phyloP scores from a whole-genome alignment of 208 protist species.

The Phytomonas sp. region DNA sequence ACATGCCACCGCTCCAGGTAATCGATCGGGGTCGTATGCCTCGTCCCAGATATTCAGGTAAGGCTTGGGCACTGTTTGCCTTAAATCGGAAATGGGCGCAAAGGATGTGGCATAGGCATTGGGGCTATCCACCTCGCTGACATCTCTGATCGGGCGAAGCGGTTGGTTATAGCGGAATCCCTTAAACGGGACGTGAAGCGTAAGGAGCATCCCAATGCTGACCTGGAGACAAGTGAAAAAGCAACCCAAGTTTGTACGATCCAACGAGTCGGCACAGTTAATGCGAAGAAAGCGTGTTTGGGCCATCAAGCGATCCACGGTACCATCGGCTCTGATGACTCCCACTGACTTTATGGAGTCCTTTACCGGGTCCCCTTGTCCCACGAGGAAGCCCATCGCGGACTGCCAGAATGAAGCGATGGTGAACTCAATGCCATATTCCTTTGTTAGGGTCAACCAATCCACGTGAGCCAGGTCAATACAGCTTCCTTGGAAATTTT shows the following conservation, averaged over 20 bases:
- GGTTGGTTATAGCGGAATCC: constrained; percentile 39
- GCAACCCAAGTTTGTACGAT: constrained; percentile 91
- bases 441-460: constrained; percentile 70
- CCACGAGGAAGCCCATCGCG: constrained; percentile 45
- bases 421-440: constrained; percentile 63
- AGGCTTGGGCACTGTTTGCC: constrained; percentile 33
- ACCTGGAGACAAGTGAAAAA: constrained; percentile 86
- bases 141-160: constrained; percentile 41
- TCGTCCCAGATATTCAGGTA: constrained; percentile 71
- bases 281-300: constrained; percentile 81
- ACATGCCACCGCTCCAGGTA: constrained; percentile 43
- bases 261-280: constrained; percentile 92
- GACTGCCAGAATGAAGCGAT: constrained; percentile 61
- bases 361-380: neutral
- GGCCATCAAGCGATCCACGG: constrained; percentile 40
- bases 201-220: constrained; percentile 66
- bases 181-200: constrained; percentile 42
- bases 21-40: constrained; percentile 35
- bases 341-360: constrained; percentile 71
- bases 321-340: constrained; percentile 30
- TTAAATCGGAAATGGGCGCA: constrained; percentile 28
- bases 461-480: constrained; percentile 79
- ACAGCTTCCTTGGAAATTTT: constrained; percentile 23
- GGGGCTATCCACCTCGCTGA: constrained; percentile 24
- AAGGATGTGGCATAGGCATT: constrained; percentile 26